Evolutionary conservation across 495 filamentous ascomycete genomes (phyloP).

Genomic region (Annulohypoxylon moriforme): DNA sequence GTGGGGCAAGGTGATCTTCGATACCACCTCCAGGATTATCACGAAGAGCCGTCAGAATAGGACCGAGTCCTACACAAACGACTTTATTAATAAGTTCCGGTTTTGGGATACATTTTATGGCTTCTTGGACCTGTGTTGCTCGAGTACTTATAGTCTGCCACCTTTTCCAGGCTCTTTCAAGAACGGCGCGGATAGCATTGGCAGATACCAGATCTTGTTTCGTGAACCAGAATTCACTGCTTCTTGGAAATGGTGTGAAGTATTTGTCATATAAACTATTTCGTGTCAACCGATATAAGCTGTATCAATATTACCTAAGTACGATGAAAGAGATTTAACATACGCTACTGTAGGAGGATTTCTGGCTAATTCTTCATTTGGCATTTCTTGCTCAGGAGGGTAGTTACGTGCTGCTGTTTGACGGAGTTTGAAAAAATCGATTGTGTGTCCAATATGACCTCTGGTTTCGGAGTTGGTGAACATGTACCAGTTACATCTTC

Average conservation of each 20-base stretch:
- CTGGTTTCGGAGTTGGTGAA: slow-evolving; percentile 18
- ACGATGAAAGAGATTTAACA: neutral
- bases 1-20: neutral
- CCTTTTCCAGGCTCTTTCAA: slow-evolving; percentile 14
- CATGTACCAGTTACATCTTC: slow-evolving; percentile 41
- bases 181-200: slow-evolving; percentile 6
- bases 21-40: neutral
- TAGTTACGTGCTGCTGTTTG: neutral
- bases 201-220: neutral
- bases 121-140: slow-evolving; percentile 9
- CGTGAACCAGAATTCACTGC: neutral
- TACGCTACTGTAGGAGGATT: slow-evolving; percentile 17
- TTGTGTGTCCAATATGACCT: neutral
- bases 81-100: slow-evolving; percentile 29
- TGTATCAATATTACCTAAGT: too few species aligned
- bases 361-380: slow-evolving; percentile 8
- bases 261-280: slow-evolving; percentile 25
- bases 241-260: neutral
- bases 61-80: slow-evolving; percentile 29
- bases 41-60: neutral
- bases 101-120: slow-evolving; percentile 23
- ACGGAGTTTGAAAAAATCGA: slow-evolving; percentile 10
- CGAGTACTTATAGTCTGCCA: slow-evolving; percentile 18
- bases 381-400: slow-evolving; percentile 22
- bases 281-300: too few species aligned